A percentile compares a stretch with the other conserved stretches of the same genome.
Evolutionary conservation across 768 basidiomycete genomes (phyloP).

Genomic region (Phlebiopsis flavidoalba): DNA sequence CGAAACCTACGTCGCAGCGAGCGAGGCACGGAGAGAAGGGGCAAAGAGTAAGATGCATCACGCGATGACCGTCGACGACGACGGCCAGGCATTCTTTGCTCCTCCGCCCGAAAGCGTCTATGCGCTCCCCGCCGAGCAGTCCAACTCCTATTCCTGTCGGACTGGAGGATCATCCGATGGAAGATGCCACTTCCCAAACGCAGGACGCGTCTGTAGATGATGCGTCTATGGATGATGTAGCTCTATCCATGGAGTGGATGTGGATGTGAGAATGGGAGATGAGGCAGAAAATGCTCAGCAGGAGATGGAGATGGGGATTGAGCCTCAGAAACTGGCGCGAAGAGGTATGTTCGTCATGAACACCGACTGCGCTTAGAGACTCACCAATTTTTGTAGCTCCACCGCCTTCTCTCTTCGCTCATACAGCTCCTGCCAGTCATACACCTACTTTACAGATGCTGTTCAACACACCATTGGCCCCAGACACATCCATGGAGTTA

Average conservation of each 20-base stretch:
- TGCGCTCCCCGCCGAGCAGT: conserved; percentile 21
- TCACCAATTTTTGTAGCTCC: conserved; percentile 37
- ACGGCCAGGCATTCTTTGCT: conserved; percentile 11
- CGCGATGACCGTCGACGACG: neutral
- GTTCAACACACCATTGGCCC: conserved; percentile 31
- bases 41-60: conserved; percentile 13
- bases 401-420: conserved; percentile 53
- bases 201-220: neutral
- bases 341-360: conserved; percentile 39
- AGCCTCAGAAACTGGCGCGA: conserved; percentile 47
- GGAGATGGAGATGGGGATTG: conserved; percentile 17
- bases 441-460: conserved; percentile 51
- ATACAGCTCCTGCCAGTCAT: conserved; percentile 34
- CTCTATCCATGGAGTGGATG: neutral
- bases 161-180: conserved; percentile 2
- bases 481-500: conserved; percentile 17
- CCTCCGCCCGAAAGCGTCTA: neutral
- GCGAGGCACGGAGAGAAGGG: conserved; percentile 13
- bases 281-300: conserved; percentile 23
- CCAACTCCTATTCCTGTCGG: conserved; percentile 12
- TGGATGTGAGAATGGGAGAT: conserved; percentile 23
- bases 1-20: conserved; percentile 5
- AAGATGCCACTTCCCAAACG: neutral
- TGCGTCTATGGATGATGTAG: neutral
- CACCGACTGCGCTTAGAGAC: neutral